Conservation (phyloP, 1,139 yeast genomes). For the Blastobotrys aristatus region DNA sequence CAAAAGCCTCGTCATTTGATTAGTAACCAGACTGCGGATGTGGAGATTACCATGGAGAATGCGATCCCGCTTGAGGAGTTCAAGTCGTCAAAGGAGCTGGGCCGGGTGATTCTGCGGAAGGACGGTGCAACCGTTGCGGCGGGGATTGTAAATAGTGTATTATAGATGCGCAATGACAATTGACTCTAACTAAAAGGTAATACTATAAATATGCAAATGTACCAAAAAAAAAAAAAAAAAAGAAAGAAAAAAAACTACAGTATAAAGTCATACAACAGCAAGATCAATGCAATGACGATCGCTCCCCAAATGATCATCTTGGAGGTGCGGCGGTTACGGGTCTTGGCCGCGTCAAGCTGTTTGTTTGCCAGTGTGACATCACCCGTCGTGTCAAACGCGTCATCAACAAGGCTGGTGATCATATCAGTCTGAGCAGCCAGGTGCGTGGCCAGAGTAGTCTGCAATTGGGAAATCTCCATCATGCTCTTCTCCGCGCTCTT, state of each 20-base stretch:
- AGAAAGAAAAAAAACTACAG: constrained; percentile 30
- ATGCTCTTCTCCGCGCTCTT: constrained; percentile 64
- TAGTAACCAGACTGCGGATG: constrained; percentile 67
- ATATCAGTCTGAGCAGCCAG: constrained; percentile 70
- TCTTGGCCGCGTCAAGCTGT: constrained; percentile 65
- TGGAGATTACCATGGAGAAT: constrained; percentile 54
- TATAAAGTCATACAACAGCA: constrained; percentile 60
- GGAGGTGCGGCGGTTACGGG: constrained; percentile 65
- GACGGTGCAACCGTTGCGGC: constrained; percentile 90
- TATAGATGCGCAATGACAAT: background rate
- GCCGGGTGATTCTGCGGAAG: constrained; percentile 77
- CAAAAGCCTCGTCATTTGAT: constrained; percentile 66
- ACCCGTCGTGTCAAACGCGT: constrained; percentile 62
- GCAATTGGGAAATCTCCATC: constrained; percentile 73
- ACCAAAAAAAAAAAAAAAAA: background rate
- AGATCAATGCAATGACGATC: constrained; percentile 53
- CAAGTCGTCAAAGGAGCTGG: constrained; percentile 57
- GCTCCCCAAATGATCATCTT: constrained; percentile 59
- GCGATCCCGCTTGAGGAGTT: constrained; percentile 55
- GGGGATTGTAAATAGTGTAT: constrained; percentile 47
- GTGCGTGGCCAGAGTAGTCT: constrained; percentile 71
- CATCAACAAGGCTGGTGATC: constrained; percentile 61
- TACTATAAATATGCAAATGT: background rate
- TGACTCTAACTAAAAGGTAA: too few species aligned
- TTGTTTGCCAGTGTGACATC: constrained; percentile 73